phyloP scores from a whole-genome alignment of 192 early-diverging fungal genomes.

The Backusella macrospora region DNA sequence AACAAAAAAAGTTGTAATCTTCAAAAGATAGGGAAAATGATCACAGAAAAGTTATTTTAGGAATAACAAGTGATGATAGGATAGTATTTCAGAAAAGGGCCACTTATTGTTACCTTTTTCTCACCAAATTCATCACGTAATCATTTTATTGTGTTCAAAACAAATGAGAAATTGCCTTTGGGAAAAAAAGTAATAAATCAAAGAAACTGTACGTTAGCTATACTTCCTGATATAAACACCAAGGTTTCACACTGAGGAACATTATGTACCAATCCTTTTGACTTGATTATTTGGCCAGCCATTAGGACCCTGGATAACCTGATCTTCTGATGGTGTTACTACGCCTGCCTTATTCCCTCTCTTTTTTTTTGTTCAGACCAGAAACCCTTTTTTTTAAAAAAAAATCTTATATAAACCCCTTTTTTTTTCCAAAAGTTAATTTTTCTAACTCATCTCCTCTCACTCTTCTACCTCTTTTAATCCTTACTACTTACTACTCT shows the following conservation, averaged over 20 bases:
- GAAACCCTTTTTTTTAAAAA: slow-evolving; percentile 11
- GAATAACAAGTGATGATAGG: slow-evolving; percentile 15
- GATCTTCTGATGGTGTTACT: slow-evolving; percentile 15
- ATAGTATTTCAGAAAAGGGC: slow-evolving; percentile 18
- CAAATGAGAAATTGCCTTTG: slow-evolving; percentile 2
- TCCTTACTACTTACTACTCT: slow-evolving; percentile 3
- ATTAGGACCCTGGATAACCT: slow-evolving; percentile 25
- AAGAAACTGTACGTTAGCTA: slow-evolving; percentile 5
- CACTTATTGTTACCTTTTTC: background rate
- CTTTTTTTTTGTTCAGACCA: background rate
- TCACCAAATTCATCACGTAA: slow-evolving; percentile 20
- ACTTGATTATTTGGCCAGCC: background rate
- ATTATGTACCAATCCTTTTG: slow-evolving; percentile 21
- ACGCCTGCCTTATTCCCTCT: background rate
- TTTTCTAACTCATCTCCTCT: background rate
- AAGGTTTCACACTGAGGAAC: slow-evolving; percentile 13
- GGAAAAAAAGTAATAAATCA: slow-evolving; percentile 13
- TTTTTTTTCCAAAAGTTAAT: slow-evolving; percentile 5
- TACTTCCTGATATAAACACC: slow-evolving; percentile 5
- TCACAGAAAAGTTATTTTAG: slow-evolving; percentile 12
- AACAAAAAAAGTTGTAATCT: slow-evolving; percentile 6
- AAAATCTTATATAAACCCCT: slow-evolving; percentile 7
- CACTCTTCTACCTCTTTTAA: background rate
- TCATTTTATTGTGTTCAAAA: slow-evolving; percentile 18
- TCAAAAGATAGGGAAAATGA: slow-evolving; percentile 4